Conservation (phyloP, 2,329 filamentous ascomycete genomes). For the Pseudopyrenochaeta lycopersici region DNA sequence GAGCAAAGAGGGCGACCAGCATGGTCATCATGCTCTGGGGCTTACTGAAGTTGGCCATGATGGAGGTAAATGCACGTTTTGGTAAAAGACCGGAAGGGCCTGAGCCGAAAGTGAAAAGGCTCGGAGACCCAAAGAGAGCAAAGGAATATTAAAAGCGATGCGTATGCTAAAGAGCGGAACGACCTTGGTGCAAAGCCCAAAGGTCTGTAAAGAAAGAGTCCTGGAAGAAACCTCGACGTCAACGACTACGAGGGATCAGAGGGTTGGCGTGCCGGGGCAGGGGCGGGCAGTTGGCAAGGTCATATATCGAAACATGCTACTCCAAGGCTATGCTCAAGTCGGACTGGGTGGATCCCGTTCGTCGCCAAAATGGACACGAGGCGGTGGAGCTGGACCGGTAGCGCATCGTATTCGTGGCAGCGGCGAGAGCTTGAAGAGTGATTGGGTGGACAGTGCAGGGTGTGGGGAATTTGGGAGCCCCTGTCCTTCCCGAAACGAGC, state of each 20-base stretch:
- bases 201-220: conserved; percentile 37
- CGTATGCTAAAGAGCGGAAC: conserved; percentile 43
- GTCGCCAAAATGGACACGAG: conserved; percentile 27
- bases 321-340: conserved; percentile 31
- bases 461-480: conserved; percentile 26
- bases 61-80: conserved; percentile 14
- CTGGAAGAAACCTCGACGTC: conserved; percentile 37
- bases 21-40: conserved; percentile 43
- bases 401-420: conserved; percentile 24
- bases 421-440: conserved; percentile 8
- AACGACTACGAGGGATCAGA: conserved; percentile 40
- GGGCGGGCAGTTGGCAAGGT: conserved; percentile 36
- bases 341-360: conserved; percentile 21
- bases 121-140: conserved; percentile 11
- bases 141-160: conserved; percentile 18
- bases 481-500: conserved; percentile 31
- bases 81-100: conserved; percentile 14
- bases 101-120: conserved; percentile 17
- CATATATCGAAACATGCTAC: conserved; percentile 40
- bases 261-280: conserved; percentile 31
- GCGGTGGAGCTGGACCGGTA: conserved; percentile 32
- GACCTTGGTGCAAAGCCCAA: conserved; percentile 41
- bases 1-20: conserved; percentile 42
- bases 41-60: conserved; percentile 49
- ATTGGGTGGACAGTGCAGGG: conserved; percentile 23